Evolutionary conservation across 805 yeast genomes (phyloP), one percentile per base, ranked within the genome.

Genomic region (Citeromyces matritensis): DNA sequence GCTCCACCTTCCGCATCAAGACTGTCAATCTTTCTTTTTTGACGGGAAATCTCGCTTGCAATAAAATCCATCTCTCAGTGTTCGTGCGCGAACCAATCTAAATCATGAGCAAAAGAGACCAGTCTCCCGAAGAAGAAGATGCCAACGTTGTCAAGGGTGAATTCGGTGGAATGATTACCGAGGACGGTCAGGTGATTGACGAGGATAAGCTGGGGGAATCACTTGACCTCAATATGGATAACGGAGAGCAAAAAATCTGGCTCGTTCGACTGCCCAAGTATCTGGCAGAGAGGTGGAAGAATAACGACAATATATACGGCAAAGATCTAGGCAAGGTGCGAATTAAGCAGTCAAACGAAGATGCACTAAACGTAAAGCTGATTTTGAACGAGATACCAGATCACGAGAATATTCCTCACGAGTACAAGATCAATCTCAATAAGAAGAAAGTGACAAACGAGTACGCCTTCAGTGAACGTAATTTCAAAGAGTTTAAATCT

Each of bases 261-360:
- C 60, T 91, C 14, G 94, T 91, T 15, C 71, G 91, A 42, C 58
- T 91, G 45, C 97, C 98, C 2, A 73, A 82, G 46, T 84, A 84
- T 45, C 58, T 91, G 37, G 79, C 94, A 21, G 82, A 77, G 26
- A 63, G 69, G 40, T 84, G 96, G 94, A 65, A 73, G 33, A 65
- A 77, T 38, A 64, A 69, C 33, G 70, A 63, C 15, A 57, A 58
- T 28, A 53, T 78, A 31, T 65, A 70, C 33, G 95, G 95, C 5
- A 74, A 77, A 44, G 76, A 75, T 37, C 55, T 91, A 39, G 93
- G 95, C 5, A 74, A 72, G 42, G 81, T 91, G 24, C 71, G 80
- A 45, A 80, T 85, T 37, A 69, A 72, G 42, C 73, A 73, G 50
- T 29, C 51, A 53, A 29, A 46, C 49, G 38, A 61, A 38, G 39